These are phyloP conservation scores for Discostella stelligeroides DNA, from an alignment of 108 stramenopile species.

Conservation along the genomic window DNA sequence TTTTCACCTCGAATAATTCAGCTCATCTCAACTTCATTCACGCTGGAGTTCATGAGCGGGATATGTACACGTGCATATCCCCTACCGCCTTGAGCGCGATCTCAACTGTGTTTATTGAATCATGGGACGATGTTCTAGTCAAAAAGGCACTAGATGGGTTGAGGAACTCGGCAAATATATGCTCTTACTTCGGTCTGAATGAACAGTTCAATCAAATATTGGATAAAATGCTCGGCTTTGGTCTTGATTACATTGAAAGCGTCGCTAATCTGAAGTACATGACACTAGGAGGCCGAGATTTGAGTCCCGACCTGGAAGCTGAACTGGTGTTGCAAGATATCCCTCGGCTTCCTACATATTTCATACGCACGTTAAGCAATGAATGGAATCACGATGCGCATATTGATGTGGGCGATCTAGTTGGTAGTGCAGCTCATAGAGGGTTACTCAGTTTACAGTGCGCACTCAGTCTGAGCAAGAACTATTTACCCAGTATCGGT, in stretches of 20 bases:
- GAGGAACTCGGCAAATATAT: constrained; percentile 62
- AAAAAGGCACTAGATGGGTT: constrained; percentile 78
- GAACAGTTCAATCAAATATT: constrained; percentile 72
- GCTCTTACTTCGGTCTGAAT: constrained; percentile 66
- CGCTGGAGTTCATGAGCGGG: constrained; percentile 88
- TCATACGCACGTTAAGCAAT: constrained; percentile 15
- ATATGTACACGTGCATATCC: constrained; percentile 86
- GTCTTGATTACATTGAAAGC: constrained; percentile 69
- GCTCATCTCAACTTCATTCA: constrained; percentile 50
- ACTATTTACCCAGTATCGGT: constrained; percentile 48
- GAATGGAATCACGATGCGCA: constrained; percentile 8
- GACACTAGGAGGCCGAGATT: constrained; percentile 31
- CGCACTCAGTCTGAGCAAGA: constrained; percentile 68
- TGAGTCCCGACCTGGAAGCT: constrained; percentile 4
- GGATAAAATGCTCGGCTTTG: constrained; percentile 61
- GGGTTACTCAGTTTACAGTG: constrained; percentile 74
- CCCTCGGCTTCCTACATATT: constrained; percentile 33
- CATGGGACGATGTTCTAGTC: constrained; percentile 86
- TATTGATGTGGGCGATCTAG: constrained; percentile 40
- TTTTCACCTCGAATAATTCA: constrained; percentile 65
- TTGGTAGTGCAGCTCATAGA: constrained; percentile 75
- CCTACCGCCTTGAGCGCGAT: constrained; percentile 73
- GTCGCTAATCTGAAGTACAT: constrained; percentile 60
- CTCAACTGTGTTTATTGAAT: constrained; percentile 76
- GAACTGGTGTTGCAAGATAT: constrained; percentile 25